These are phyloP conservation scores for Aciculosporium take DNA, from an alignment of 2,329 filamentous ascomycete species.

Conservation along the genomic window DNA sequence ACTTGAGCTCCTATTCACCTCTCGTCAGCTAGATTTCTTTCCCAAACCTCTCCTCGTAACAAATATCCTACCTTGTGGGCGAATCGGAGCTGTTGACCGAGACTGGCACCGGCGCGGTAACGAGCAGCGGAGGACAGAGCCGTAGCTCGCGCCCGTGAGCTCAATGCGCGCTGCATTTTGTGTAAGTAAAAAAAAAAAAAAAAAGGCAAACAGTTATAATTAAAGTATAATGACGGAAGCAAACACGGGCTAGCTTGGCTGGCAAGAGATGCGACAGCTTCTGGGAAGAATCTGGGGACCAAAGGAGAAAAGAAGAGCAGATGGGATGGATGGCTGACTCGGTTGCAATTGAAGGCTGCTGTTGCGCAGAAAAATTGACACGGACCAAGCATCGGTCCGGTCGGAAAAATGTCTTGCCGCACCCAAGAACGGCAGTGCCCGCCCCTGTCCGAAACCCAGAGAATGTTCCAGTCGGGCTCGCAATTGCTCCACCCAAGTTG, in stretches of 20 bases:
- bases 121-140: slow-evolving; percentile 59
- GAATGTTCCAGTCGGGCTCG: slow-evolving; percentile 1
- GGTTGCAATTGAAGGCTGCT: slow-evolving; percentile 5
- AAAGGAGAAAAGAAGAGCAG: slow-evolving; percentile 2
- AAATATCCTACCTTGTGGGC: slow-evolving; percentile 71
- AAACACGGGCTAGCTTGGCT: slow-evolving; percentile 14
- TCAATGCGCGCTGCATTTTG: slow-evolving; percentile 90
- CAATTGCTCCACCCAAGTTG: neutral
- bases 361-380: slow-evolving; percentile 26
- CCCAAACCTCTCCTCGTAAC: neutral
- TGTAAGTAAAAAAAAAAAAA: slow-evolving; percentile 19
- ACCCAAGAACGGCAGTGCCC: neutral
- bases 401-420: slow-evolving; percentile 21
- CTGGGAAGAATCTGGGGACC: slow-evolving; percentile 2
- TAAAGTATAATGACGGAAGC: slow-evolving; percentile 11
- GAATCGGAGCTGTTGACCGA: slow-evolving; percentile 84
- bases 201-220: slow-evolving; percentile 17
- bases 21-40: neutral
- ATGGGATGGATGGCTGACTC: slow-evolving; percentile 5
- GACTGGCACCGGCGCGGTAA: slow-evolving; percentile 47
- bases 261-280: slow-evolving; percentile 6
- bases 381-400: slow-evolving; percentile 20
- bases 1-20: slow-evolving; percentile 72
- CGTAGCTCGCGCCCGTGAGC: slow-evolving; percentile 65
- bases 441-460: slow-evolving; percentile 5